These are phyloP conservation scores for Ettlia oleoabundans DNA, from an alignment of 139 green algal species.

Conservation along the genomic window DNA sequence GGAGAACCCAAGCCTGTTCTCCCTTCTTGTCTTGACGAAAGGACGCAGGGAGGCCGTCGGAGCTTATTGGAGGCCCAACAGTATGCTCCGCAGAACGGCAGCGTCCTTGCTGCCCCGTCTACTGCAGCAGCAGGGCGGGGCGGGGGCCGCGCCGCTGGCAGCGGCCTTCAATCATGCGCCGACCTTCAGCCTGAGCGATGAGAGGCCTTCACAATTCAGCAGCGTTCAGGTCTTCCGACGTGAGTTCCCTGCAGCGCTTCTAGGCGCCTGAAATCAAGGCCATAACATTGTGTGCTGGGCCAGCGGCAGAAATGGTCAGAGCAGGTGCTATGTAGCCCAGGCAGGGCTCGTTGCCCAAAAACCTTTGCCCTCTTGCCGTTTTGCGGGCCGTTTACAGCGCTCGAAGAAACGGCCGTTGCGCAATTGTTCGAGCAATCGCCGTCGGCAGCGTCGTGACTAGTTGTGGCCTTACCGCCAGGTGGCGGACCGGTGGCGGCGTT, in stretches of 20 bases:
- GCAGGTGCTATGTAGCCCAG: too few species aligned
- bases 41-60: not conserved
- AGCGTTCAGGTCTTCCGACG: conserved; percentile 1
- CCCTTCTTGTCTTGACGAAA: not conserved
- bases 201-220: conserved; percentile 28
- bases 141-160: not conserved
- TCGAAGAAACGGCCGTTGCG: too few species aligned
- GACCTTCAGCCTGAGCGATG: conserved; percentile 16
- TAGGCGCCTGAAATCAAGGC: not conserved
- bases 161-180: conserved; percentile 21
- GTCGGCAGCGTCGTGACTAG: too few species aligned
- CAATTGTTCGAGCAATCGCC: too few species aligned
- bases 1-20: too few species aligned
- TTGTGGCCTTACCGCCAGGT: too few species aligned
- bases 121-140: not conserved
- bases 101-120: conserved; percentile 27
- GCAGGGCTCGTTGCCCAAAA: too few species aligned
- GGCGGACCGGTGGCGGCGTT: too few species aligned
- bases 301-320: too few species aligned
- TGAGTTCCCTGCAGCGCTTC: not conserved
- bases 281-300: not conserved
- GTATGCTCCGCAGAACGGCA: conserved; percentile 41
- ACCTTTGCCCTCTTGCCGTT: too few species aligned
- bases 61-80: not conserved
- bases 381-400: too few species aligned